Base-by-base conservation (phyloP, 805 yeast genomes). In the Priceomyces fermenticarens region DNA sequence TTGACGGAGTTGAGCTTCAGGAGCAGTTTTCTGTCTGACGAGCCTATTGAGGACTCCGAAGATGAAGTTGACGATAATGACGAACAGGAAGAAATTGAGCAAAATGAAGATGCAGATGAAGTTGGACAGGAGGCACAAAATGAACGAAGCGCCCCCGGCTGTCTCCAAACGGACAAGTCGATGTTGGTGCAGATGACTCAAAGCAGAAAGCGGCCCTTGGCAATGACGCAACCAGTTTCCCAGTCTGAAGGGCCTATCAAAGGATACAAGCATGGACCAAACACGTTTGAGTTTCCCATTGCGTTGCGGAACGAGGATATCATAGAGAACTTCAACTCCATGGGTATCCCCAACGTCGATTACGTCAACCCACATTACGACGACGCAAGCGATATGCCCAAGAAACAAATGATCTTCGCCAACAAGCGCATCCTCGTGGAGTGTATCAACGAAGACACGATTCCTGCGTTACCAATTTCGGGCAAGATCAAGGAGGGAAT, bases 351-450 rank as follows among this genome's bases (percentile, higher is more conserved):
- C 2, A 70, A 74, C 46, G 60, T 78, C 10, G 72, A 79, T 10
- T 83, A 84, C 53, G 42, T 51, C 1, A 84, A 78, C 46, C 95
- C 97, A 0, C 79, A 63, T 48, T 90, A 79, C 49, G 73, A 81
- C 20, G 70, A 73, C 11, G 49, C 66, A 0, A 52, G 58, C 1
- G 90, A 87, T 49, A 63, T 75, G 5, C 82, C 67, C 10, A n/a
- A 78, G 2, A 52, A 58, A 4, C 82, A 91, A 0, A 75, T 83
- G 40, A 60, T 77, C 0, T 82, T 79, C 60, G 90, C 90, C 1
- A 90, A 89, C 4, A 78, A 73, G 45, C 78, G 75, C 47, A 80
- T 81, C 45, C 63, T 61, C 1, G 59, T 85, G 1, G 70, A 69
- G 0, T 48, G 43, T 8, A 35, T 26, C 7, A 57, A 61, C 10